A percentile compares a stretch with the other conserved stretches of the same genome.
phyloP scores from a whole-genome alignment of 345 rosid genomes.

The Crucihimalaya himalaica region DNA sequence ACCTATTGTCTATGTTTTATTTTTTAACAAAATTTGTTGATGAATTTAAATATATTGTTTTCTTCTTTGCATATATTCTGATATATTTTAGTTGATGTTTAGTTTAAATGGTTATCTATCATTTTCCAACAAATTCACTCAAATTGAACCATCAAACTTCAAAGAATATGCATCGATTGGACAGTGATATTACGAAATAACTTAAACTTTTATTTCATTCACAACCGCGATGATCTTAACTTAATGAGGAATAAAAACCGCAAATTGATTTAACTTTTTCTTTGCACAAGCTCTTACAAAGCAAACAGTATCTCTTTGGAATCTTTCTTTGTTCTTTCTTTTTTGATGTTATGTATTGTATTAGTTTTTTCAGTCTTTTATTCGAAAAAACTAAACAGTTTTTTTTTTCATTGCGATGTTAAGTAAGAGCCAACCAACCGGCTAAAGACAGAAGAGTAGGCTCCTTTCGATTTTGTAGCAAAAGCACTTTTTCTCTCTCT shows the following conservation, averaged over 20 bases:
- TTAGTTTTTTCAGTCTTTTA: not conserved
- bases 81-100: not conserved
- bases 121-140: not conserved
- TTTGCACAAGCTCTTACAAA: constrained; percentile 20
- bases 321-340: constrained; percentile 36
- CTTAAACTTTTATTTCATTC: not conserved
- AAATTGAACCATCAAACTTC: not conserved
- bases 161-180: not conserved
- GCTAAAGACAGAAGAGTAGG: constrained; percentile 33
- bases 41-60: too few relatives aligned
- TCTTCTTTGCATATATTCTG: not conserved
- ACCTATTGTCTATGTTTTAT: not conserved
- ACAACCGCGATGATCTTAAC: not conserved
- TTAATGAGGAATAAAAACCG: not conserved
- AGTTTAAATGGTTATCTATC: not conserved
- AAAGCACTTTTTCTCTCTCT: constrained; percentile 34
- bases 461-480: constrained; percentile 36
- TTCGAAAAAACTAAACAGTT: constrained; percentile 14
- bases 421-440: constrained; percentile 36
- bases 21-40: not conserved
- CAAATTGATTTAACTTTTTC: not conserved
- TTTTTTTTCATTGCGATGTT: constrained; percentile 32
- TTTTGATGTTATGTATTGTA: constrained; percentile 5
- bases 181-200: not conserved
- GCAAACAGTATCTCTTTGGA: constrained; percentile 36